phyloP scores from a whole-genome alignment of 2,329 filamentous ascomycete genomes.

The Epichloe elymi region DNA sequence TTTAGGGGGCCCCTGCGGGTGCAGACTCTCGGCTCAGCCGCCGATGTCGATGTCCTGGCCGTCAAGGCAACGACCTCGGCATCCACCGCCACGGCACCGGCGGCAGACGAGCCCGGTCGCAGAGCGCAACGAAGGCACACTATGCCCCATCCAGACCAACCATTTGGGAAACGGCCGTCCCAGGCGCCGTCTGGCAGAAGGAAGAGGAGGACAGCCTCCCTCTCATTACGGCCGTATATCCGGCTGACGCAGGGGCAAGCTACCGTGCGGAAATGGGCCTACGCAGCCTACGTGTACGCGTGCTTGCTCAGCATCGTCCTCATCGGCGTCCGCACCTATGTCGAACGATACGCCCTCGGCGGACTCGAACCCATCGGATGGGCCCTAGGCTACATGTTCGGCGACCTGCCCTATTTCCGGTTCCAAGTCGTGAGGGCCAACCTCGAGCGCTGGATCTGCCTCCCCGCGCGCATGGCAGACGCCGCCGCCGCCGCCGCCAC shows the following conservation, averaged over 20 bases:
- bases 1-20: slow-evolving; percentile 14
- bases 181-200: slow-evolving; percentile 51
- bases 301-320: slow-evolving; percentile 55
- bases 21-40: slow-evolving; percentile 16
- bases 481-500: slow-evolving; percentile 5
- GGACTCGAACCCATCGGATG: slow-evolving; percentile 78
- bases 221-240: slow-evolving; percentile 59
- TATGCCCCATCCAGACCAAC: slow-evolving; percentile 29
- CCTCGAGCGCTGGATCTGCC: slow-evolving; percentile 61
- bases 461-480: slow-evolving; percentile 38
- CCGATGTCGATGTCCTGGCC: slow-evolving; percentile 1
- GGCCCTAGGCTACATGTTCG: slow-evolving; percentile 81
- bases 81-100: not conserved
- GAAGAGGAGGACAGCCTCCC: slow-evolving; percentile 51
- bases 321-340: slow-evolving; percentile 55
- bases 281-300: slow-evolving; percentile 66
- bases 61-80: not conserved
- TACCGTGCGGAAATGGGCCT: slow-evolving; percentile 63
- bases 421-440: slow-evolving; percentile 56
- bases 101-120: not conserved
- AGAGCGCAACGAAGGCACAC: slow-evolving; percentile 36
- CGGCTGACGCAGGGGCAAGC: slow-evolving; percentile 72
- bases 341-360: slow-evolving; percentile 52
- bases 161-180: slow-evolving; percentile 26
- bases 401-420: slow-evolving; percentile 60